Base-by-base conservation (phyloP, 1,284 basidiomycete genomes). In the Rhodotorula mucilaginosa region DNA sequence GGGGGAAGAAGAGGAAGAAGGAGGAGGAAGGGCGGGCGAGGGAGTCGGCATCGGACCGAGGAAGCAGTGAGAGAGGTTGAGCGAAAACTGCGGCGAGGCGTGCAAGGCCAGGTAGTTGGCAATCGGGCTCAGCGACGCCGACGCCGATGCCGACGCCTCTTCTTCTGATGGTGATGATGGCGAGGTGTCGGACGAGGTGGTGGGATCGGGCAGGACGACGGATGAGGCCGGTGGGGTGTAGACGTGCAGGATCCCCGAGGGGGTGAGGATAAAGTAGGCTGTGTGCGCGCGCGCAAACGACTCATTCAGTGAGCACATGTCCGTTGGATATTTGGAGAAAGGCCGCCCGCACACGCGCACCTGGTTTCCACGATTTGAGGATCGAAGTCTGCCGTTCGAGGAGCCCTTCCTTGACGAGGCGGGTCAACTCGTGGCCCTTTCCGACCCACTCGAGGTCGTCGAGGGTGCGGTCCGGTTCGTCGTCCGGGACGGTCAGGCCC, bases 301-400 rank as follows among this genome's bases (percentile, higher is more conserved):
- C 26, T 26, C 26, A 26, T 26, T 26, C 26, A 26, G 26, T 26
- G 26, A 26, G 26, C 26, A 26, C 26, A 26, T 26, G 26, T 26
- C 26, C 26, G 26, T 26, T 26, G 26, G 26, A 26, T 26, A 26
- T 26, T 26, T 26, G 26, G 26, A 26, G 26, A 26, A 26, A 26
- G 26, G 26, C 26, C 26, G 26, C 26, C 26, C 26, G 26, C 26
- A 26, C 26, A 26, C 26, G 26, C 26, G 26, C 26, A 65, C 70
- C 69, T 2, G 73, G 58, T 52, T 72, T 71, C 75, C 75, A 76
- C 16, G 51, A 70, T 58, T 57, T 65, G 44, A 75, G 34, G 61
- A 73, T 68, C 29, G 71, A 65, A 44, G 67, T 73, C 65, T 76
- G 71, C n/a, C 75, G 51, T 44, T 76, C 75, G 39, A 76, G 58